Evolutionary conservation across 2,329 filamentous ascomycete species (phyloP), one percentile per base, ranked within the genome.

Genomic region (Fusarium guadeloupense): DNA sequence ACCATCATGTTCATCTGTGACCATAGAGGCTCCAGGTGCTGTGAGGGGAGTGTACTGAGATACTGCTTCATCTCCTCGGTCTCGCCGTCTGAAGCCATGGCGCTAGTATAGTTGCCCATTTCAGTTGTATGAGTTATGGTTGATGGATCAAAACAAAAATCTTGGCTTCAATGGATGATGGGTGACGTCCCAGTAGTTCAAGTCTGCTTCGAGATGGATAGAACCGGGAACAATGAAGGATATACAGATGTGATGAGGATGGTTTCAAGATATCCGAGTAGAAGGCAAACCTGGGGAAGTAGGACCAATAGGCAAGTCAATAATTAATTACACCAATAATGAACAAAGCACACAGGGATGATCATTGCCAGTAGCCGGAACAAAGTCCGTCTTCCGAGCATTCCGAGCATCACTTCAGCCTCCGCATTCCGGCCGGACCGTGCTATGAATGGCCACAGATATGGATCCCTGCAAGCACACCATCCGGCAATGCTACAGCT

Each of bases 1-100:
- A 81, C 81, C 60, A 83, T 75, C 21, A 66, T 68, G 28, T 69
- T 71, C 80, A 84, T 83, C 38, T 81, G 76, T 4, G 74, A 74
- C 82, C 81, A 84, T 5, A 84, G 64, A 0, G 81, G 82, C 56
- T 75, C 74, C 5, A 76, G 40, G 50, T 75, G 58, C 37, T 73
- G 64, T 0, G 69, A 53, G 2, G 73, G 72, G 5, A 76, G 66
- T n/a, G 59, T 51, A 9, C 55, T 53, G 20, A 74, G 62, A 43
- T 71, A 74, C 13, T 68, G 59, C 42, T 68, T 49, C 72, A 74
- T 74, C 43, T 66, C 68, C 5, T 62, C 58, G 2, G 63, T 59
- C 30, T 67, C 51, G 14, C 59, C 53, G 9, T 67, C 46, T n/a
- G 53, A 16, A 4, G 43, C 48, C 9, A 44, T 17, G 10, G 39